A percentile compares a stretch with the other conserved stretches of the same genome.
Evolutionary conservation across 1,139 yeast genomes (phyloP).

Genomic region (Sugiyamaella xylanicola): DNA sequence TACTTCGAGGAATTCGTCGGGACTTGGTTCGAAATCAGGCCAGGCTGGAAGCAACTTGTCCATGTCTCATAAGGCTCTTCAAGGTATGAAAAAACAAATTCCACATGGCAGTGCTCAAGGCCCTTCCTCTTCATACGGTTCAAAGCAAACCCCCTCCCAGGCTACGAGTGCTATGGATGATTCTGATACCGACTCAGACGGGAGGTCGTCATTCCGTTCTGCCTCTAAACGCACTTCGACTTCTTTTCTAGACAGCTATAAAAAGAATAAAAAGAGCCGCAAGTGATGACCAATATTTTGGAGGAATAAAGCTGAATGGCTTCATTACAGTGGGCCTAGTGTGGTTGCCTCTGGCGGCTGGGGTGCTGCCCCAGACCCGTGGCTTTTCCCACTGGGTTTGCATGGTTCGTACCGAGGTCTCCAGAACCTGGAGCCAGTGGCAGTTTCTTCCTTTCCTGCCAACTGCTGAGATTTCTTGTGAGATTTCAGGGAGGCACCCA

Average conservation of each 20-base stretch:
- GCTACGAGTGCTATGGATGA: too few species aligned
- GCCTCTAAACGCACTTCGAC: conserved; percentile 19
- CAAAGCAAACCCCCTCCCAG: too few species aligned
- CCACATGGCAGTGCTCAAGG: conserved; percentile 7
- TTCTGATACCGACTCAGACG: conserved; percentile 23
- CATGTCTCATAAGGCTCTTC: conserved; percentile 17
- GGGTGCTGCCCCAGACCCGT: conserved; percentile 2
- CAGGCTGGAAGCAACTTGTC: not conserved
- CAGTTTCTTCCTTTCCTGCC: too few species aligned
- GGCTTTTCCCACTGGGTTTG: not conserved
- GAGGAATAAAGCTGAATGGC: too few species aligned
- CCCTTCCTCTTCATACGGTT: too few species aligned
- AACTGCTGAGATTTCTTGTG: too few species aligned
- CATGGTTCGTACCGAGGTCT: not conserved
- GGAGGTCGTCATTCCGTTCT: conserved; percentile 15
- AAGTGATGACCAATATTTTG: too few species aligned
- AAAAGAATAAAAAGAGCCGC: conserved; percentile 27
- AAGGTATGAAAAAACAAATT: conserved; percentile 16
- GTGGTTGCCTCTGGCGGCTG: conserved; percentile 1
- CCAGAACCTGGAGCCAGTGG: too few species aligned
- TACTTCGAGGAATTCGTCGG: not conserved
- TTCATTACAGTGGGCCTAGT: not conserved
- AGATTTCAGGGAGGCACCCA: too few species aligned
- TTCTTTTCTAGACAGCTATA: conserved; percentile 29
- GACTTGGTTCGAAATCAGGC: conserved; percentile 5